Conservation (phyloP, 2,329 filamentous ascomycete genomes). For the Exophiala lecanii-corni region DNA sequence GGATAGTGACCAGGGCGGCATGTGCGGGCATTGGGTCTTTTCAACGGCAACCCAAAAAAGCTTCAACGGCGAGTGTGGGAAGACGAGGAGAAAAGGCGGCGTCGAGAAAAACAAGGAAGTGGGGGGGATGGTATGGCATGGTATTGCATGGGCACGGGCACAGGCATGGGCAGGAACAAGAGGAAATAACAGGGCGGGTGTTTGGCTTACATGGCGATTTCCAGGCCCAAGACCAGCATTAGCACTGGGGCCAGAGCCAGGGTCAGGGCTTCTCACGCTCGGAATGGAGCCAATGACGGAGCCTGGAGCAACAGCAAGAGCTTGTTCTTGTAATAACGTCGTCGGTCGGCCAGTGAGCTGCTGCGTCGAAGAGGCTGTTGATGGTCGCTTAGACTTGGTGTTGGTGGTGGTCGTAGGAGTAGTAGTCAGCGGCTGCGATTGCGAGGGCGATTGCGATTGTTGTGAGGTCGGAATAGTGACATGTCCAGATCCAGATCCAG, state of each 20-base stretch:
- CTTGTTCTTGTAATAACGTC: neutral
- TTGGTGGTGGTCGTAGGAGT: too few species aligned
- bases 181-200: neutral
- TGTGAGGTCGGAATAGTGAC: too few species aligned
- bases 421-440: too few species aligned
- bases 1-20: constrained; percentile 8
- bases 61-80: constrained; percentile 21
- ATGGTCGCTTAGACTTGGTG: too few species aligned
- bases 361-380: too few species aligned
- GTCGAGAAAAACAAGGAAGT: neutral
- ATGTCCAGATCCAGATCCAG: constrained; percentile 8
- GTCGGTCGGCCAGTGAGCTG: too few species aligned
- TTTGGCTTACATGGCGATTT: constrained; percentile 19
- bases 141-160: too few species aligned
- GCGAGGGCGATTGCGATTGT: too few species aligned
- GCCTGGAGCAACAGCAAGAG: neutral
- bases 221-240: constrained; percentile 2
- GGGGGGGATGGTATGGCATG: too few species aligned
- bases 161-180: neutral
- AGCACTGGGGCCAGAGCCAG: too few species aligned
- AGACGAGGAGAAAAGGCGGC: neutral
- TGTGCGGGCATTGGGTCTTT: constrained; percentile 6
- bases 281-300: neutral
- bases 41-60: constrained; percentile 15
- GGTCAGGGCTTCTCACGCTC: neutral